These are phyloP conservation scores for Neurospora crassa DNA, from an alignment of 2,329 filamentous ascomycete species.

Conservation along the genomic window DNA sequence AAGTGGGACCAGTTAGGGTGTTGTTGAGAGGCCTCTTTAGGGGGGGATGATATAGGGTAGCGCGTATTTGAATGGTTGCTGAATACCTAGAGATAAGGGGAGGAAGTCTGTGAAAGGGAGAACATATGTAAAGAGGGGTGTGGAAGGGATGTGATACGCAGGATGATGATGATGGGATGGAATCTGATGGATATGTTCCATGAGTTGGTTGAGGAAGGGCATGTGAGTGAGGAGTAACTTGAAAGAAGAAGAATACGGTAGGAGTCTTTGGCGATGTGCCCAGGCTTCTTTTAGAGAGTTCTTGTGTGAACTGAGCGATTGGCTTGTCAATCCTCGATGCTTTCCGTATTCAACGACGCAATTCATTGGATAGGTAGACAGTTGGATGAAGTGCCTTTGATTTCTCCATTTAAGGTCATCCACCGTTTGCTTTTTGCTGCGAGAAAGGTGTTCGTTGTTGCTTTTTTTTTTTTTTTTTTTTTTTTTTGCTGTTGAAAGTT, in stretches of 20 bases:
- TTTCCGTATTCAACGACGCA: background rate
- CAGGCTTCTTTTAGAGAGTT: background rate
- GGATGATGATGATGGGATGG: background rate
- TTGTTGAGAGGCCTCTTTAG: conserved; percentile 22
- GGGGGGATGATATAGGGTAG: background rate
- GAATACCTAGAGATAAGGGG: background rate
- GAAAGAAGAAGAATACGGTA: background rate
- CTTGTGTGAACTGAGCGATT: background rate
- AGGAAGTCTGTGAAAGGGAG: background rate
- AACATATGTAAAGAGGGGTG: background rate
- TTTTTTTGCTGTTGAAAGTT: background rate
- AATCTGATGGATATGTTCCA: background rate
- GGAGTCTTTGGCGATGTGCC: background rate
- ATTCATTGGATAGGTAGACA: background rate
- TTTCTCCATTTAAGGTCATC: background rate
- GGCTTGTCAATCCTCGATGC: background rate
- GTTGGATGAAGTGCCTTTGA: background rate
- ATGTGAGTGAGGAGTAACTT: background rate
- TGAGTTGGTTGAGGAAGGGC: too few species aligned
- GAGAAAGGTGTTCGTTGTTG: background rate
- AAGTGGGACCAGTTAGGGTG: conserved; percentile 28
- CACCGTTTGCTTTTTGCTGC: background rate
- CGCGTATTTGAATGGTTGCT: background rate
- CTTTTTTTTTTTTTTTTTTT: background rate
- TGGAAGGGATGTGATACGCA: background rate